These are phyloP conservation scores for Phytophthora chlamydospora DNA, from an alignment of 352 stramenopile species.

Conservation along the genomic window DNA sequence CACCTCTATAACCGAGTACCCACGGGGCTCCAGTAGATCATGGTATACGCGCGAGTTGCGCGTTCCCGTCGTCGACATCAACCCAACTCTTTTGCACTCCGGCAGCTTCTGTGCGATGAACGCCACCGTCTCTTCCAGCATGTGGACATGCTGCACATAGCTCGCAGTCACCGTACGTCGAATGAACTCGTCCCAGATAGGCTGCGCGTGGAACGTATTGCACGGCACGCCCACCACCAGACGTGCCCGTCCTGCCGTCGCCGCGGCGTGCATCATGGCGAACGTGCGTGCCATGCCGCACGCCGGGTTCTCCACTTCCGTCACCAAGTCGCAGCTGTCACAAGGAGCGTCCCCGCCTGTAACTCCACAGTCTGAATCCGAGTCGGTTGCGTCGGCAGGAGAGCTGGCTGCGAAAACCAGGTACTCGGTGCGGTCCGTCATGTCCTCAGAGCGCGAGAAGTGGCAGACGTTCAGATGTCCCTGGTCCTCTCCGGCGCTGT, in stretches of 20 bases:
- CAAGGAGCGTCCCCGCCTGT: neutral
- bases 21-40: slow-evolving; percentile 64
- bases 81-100: slow-evolving; percentile 53
- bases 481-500: slow-evolving; percentile 66
- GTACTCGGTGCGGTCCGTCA: slow-evolving; percentile 76
- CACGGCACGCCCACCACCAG: slow-evolving; percentile 72
- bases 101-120: slow-evolving; percentile 59
- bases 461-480: slow-evolving; percentile 73
- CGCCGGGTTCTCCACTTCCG: slow-evolving; percentile 67
- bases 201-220: slow-evolving; percentile 78
- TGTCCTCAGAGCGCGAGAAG: slow-evolving; percentile 77
- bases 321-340: neutral
- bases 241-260: slow-evolving; percentile 34
- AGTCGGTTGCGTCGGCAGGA: slow-evolving; percentile 18
- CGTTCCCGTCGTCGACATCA: slow-evolving; percentile 76
- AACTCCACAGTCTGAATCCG: slow-evolving; percentile 19
- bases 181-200: slow-evolving; percentile 79
- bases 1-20: slow-evolving; percentile 67
- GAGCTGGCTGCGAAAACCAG: slow-evolving; percentile 37
- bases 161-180: slow-evolving; percentile 34
- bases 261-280: slow-evolving; percentile 67
- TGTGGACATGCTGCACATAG: slow-evolving; percentile 56
- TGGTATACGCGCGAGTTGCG: slow-evolving; percentile 70
- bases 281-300: slow-evolving; percentile 78
- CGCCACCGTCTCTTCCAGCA: slow-evolving; percentile 72